Percentiles rank a stretch among this genome's conserved stretches.
Evolutionary conservation across 140 eudicot genomes (phyloP).

Genomic region (Artemisia princeps): DNA sequence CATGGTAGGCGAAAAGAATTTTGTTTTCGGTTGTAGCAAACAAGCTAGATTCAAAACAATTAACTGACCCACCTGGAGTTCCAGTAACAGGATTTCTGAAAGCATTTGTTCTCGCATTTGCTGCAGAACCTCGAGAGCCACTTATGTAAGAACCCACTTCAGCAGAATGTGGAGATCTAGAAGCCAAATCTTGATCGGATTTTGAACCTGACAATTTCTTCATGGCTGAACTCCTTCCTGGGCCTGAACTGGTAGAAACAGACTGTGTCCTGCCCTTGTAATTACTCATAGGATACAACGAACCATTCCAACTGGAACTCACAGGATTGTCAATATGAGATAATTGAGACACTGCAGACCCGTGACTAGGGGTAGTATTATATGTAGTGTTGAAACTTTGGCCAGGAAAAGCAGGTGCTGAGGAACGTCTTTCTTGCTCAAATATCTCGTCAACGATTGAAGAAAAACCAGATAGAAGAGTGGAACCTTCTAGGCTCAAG

Average conservation of each 20-base stretch:
- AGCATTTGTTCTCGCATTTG: constrained; percentile 32
- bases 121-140: constrained; percentile 33
- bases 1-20: too few relatives aligned
- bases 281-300: constrained; percentile 37
- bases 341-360: too few relatives aligned
- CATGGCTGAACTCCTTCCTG: constrained; percentile 33
- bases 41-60: constrained; percentile 13
- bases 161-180: constrained; percentile 62
- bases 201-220: constrained; percentile 62
- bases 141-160: constrained; percentile 44
- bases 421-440: constrained; percentile 76
- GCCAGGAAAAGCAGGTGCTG: constrained; percentile 34
- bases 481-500: constrained; percentile 41
- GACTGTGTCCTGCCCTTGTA: constrained; percentile 49
- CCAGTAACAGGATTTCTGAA: constrained; percentile 35
- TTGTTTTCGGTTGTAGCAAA: too few relatives aligned
- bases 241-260: constrained; percentile 42
- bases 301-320: constrained; percentile 35
- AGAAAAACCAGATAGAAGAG: constrained; percentile 53
- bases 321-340: background rate
- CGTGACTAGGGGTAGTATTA: too few relatives aligned
- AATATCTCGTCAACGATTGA: constrained; percentile 86
- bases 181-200: constrained; percentile 74
- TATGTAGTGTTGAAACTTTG: constrained; percentile 23
- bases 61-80: constrained; percentile 28